Percentiles rank a stretch among this genome's conserved stretches.
These are phyloP conservation scores for Golovinomyces cichoracearum DNA, from an alignment of 2,329 filamentous ascomycete species.

Conservation along the genomic window DNA sequence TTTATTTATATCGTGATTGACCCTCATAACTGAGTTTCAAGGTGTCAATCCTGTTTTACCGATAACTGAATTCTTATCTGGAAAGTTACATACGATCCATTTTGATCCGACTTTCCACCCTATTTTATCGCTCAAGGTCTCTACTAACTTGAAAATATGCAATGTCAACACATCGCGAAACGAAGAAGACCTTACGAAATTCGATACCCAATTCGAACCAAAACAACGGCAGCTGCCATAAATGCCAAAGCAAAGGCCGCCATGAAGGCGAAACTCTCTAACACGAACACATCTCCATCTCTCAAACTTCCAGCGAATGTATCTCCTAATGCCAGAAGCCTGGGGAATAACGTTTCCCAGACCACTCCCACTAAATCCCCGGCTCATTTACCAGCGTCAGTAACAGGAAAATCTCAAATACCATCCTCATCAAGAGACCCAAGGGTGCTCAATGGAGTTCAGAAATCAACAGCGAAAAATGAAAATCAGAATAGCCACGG, in stretches of 20 bases:
- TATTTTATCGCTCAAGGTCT: too few relatives aligned
- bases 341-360: neutral
- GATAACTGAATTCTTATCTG: too few relatives aligned
- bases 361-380: neutral
- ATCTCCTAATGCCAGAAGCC: neutral
- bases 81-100: too few relatives aligned
- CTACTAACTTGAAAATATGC: too few relatives aligned
- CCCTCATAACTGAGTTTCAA: too few relatives aligned
- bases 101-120: too few relatives aligned
- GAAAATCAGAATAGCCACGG: neutral
- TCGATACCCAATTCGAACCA: neutral
- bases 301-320: neutral
- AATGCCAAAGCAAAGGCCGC: neutral
- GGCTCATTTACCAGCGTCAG: neutral
- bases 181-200: too few relatives aligned
- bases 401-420: neutral
- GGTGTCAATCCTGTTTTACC: too few relatives aligned
- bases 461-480: neutral
- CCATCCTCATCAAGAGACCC: neutral
- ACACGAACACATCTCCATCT: too few relatives aligned
- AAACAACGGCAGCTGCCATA: neutral
- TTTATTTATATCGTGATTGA: too few relatives aligned
- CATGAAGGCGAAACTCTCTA: neutral
- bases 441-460: neutral
- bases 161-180: too few relatives aligned